phyloP scores from a whole-genome alignment of 345 rosid species.

The Moricandia moricandioides region DNA sequence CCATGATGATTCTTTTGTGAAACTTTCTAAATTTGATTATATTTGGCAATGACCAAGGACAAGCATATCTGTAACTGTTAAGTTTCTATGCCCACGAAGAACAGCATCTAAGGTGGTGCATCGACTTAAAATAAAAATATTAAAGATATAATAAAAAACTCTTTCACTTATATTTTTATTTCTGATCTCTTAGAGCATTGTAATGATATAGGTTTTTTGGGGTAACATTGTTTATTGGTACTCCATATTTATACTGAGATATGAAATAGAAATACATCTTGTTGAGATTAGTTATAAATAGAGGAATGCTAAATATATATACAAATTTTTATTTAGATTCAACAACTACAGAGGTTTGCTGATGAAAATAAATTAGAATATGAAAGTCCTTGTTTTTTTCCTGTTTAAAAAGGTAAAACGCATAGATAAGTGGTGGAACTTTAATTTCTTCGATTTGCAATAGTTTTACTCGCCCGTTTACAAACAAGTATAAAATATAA shows the following conservation, averaged over 20 bases:
- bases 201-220: not conserved
- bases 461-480: not conserved
- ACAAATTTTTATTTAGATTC: not conserved
- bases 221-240: not conserved
- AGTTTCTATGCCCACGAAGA: constrained; percentile 16
- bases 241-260: not conserved
- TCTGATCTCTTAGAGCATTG: not conserved
- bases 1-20: constrained; percentile 20
- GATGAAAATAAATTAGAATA: not conserved
- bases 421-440: not conserved
- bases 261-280: not conserved
- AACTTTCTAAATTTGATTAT: constrained; percentile 27
- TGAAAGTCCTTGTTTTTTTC: not conserved
- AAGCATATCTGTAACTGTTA: constrained; percentile 25
- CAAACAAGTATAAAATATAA: not conserved
- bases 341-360: not conserved
- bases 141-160: not conserved
- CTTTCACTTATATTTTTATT: not conserved
- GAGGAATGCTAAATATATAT: not conserved
- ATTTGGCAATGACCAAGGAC: constrained; percentile 18
- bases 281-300: not conserved
- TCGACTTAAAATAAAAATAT: not conserved
- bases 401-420: not conserved
- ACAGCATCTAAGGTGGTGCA: not conserved
- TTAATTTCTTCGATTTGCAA: not conserved